phyloP scores from a whole-genome alignment of 306 rosid genomes.

The Dryas alaskensis region DNA sequence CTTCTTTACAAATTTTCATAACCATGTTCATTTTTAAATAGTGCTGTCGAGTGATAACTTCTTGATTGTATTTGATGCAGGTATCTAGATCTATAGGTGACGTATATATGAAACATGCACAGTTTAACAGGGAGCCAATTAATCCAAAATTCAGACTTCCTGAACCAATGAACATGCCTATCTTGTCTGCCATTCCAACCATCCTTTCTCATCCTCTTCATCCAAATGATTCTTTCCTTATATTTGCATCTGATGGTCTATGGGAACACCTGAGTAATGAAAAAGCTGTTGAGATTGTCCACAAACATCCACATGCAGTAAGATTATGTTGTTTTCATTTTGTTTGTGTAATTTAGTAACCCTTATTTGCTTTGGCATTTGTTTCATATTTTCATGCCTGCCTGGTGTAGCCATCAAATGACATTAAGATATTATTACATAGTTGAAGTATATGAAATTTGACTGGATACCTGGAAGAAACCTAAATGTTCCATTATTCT shows the following conservation, averaged over 20 bases:
- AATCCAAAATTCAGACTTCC: slow-evolving; percentile 73
- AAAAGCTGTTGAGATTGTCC: slow-evolving; percentile 86
- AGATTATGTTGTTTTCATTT: slow-evolving; percentile 28
- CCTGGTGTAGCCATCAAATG: slow-evolving; percentile 1
- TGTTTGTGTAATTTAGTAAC: neutral
- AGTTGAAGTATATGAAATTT: neutral
- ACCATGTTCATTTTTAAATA: slow-evolving; percentile 6
- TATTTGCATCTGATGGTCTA: slow-evolving; percentile 96
- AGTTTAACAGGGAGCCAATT: slow-evolving; percentile 70
- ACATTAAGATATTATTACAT: neutral
- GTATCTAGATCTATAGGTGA: slow-evolving; percentile 93
- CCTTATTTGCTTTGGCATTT: slow-evolving; percentile 13
- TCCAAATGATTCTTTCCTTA: slow-evolving; percentile 88
- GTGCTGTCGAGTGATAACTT: slow-evolving; percentile 6
- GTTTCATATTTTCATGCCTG: slow-evolving; percentile 3
- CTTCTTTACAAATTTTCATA: neutral
- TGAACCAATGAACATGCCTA: slow-evolving; percentile 81
- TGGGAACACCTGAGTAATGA: slow-evolving; percentile 96
- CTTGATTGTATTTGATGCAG: slow-evolving; percentile 51
- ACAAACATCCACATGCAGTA: slow-evolving; percentile 68
- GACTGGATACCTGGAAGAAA: neutral
- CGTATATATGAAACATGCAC: slow-evolving; percentile 77
- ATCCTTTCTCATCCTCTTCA: slow-evolving; percentile 76
- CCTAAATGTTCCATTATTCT: neutral
- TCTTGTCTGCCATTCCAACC: slow-evolving; percentile 72